Evolutionary conservation across 495 filamentous ascomycete species (phyloP), one percentile per base, ranked within the genome.

Genomic region (Penicillium canariense): DNA sequence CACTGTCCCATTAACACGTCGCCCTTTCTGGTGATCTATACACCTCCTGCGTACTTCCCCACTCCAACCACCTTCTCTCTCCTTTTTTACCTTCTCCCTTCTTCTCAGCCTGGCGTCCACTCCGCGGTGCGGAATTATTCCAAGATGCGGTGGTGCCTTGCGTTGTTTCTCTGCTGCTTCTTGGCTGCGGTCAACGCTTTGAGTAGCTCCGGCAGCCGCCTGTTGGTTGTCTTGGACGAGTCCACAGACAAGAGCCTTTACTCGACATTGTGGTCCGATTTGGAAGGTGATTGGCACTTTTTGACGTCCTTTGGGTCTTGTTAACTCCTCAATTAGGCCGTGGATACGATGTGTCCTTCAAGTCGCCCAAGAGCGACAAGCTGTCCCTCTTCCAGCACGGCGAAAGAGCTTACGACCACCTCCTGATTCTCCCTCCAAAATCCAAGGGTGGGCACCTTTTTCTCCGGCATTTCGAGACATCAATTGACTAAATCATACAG

Each of bases 171-270:
- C 32, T 72, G 88, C 56, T 72, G 81, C 62, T 78, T 90, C 50
- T 73, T 84, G 61, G 77, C 83, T 64, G 71, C 80, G 32, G 88
- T 85, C 58, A 79, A 87, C 66, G 89, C 90, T 36, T 69, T 90
- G 63, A 96, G 91, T 76, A 87, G 83, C 55, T 85, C 81, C 50
- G 94, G 92, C 44, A 84, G 79, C 70, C 83, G 91, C 68, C 71
- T 98, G 70, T 74, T 97, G 62, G 92, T 94, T 26, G 82, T 97
- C 40, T 69, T 94, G 38, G 94, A 98, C 65, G 90, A 97, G 55
- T 73, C 80, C 50, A 77, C 79, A 31, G 89, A 96, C 62, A 90
- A 90, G 76, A 79, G 78, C 46, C 79, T 77, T 52, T 98, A 94
- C 71, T 89, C 88, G 42, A 86, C 82, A 61, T 90, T 97, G 66